Percentiles rank a stretch among this genome's conserved stretches.
phyloP scores from a whole-genome alignment of 306 rosid genomes.

The Geum urbanum region DNA sequence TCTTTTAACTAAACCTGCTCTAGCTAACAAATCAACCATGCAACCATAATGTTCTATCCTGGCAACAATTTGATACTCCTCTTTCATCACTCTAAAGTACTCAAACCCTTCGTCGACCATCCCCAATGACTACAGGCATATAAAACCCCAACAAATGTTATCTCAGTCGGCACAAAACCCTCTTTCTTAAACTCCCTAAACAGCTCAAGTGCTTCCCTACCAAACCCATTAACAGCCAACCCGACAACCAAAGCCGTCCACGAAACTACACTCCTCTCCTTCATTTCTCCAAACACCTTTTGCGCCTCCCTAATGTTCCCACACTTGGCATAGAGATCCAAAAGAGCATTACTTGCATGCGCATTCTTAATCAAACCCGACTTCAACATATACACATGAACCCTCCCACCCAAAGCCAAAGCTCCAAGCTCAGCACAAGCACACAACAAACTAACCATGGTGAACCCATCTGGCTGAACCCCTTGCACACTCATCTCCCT shows the following conservation, averaged over 20 bases:
- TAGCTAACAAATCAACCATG: conserved; percentile 40
- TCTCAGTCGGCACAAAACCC: conserved; percentile 35
- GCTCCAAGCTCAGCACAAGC: conserved; percentile 48
- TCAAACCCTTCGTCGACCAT: conserved; percentile 40
- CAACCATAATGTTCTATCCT: conserved; percentile 44
- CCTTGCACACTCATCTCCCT: conserved; percentile 32
- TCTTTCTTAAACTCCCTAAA: conserved; percentile 29
- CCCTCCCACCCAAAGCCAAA: conserved; percentile 40
- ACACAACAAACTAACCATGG: conserved; percentile 43
- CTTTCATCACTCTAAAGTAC: conserved; percentile 37
- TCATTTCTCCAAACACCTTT: conserved; percentile 33
- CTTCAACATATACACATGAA: conserved; percentile 37
- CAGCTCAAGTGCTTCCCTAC: conserved; percentile 35
- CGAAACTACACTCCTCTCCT: conserved; percentile 35
- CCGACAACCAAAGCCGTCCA: conserved; percentile 44
- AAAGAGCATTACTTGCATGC: conserved; percentile 33
- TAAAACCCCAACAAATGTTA: conserved; percentile 44
- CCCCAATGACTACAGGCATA: conserved; percentile 51
- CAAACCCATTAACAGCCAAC: conserved; percentile 43
- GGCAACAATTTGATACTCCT: conserved; percentile 31
- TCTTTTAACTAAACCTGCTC: conserved; percentile 37
- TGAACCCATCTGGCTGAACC: conserved; percentile 42
- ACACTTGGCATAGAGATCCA: conserved; percentile 44
- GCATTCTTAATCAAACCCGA: conserved; percentile 23
- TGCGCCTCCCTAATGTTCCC: conserved; percentile 33